These are phyloP conservation scores for Phytophthora europaea DNA, from an alignment of 352 stramenopile species.

Conservation along the genomic window DNA sequence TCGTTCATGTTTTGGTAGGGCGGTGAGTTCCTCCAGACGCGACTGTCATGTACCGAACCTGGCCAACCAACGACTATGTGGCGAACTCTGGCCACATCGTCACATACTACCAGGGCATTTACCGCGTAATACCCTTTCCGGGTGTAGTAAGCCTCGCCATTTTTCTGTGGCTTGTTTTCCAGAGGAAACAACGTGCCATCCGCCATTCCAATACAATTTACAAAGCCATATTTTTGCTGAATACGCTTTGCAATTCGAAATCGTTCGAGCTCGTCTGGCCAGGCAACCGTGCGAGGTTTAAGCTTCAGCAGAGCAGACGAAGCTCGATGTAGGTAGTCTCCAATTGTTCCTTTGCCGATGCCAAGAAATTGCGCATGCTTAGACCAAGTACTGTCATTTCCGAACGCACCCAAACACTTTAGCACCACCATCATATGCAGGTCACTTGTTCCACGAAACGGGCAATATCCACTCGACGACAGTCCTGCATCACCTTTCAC, in stretches of 20 bases:
- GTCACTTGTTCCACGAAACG: too few species aligned
- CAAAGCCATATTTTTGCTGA: not conserved
- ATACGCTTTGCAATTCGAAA: conserved; percentile 5
- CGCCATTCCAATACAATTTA: conserved; percentile 13
- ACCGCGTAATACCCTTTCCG: conserved; percentile 12
- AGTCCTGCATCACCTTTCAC: too few species aligned
- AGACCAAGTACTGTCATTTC: too few species aligned
- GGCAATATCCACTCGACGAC: too few species aligned
- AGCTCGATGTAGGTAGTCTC: too few species aligned
- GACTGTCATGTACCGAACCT: not conserved
- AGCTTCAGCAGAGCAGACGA: not conserved
- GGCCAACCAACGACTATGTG: not conserved
- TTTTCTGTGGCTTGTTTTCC: not conserved
- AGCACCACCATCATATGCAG: too few species aligned
- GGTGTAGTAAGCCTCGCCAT: conserved; percentile 13
- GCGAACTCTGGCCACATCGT: not conserved
- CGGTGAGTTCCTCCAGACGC: not conserved
- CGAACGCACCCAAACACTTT: too few species aligned
- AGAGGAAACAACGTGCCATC: conserved; percentile 17
- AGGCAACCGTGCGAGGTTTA: not conserved
- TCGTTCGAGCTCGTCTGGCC: conserved; percentile 4
- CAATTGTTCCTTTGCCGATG: too few species aligned
- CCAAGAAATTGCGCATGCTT: too few species aligned
- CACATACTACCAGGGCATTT: not conserved
- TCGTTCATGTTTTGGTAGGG: not conserved